These are phyloP conservation scores for Vitis rotundifolia DNA, from an alignment of 164 flowering plant species.

Conservation along the genomic window DNA sequence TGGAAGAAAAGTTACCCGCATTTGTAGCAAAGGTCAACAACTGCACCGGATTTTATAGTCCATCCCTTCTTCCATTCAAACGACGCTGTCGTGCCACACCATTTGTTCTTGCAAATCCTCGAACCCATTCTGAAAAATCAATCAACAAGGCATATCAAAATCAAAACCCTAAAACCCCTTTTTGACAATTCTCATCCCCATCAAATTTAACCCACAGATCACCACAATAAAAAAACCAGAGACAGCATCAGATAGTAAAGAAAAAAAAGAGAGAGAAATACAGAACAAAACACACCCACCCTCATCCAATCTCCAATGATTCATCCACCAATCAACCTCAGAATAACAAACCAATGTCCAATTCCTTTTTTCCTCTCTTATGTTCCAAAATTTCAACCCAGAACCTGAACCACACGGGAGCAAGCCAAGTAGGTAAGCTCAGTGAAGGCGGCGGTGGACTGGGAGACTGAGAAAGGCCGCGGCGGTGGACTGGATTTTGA, in stretches of 20 bases:
- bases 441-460: not conserved
- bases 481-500: not conserved
- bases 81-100: slow-evolving; percentile 40
- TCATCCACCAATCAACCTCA: not conserved
- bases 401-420: not conserved
- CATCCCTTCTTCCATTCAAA: slow-evolving; percentile 63
- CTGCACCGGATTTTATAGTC: slow-evolving; percentile 63
- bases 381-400: not conserved
- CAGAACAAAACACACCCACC: not conserved
- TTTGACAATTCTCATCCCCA: not conserved
- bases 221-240: not conserved
- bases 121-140: slow-evolving; percentile 38
- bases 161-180: slow-evolving; percentile 26
- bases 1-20: slow-evolving; percentile 53
- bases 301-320: not conserved
- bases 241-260: not conserved
- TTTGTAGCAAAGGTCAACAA: slow-evolving; percentile 52
- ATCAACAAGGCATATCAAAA: slow-evolving; percentile 15
- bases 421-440: slow-evolving; percentile 7
- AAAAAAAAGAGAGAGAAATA: not conserved
- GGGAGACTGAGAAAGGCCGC: not conserved
- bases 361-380: too few species aligned
- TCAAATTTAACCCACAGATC: not conserved
- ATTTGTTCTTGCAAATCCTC: slow-evolving; percentile 58
- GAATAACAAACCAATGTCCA: too few species aligned